phyloP scores from a whole-genome alignment of 2,329 filamentous ascomycete genomes.

The Scleromitrula shiraiana region DNA sequence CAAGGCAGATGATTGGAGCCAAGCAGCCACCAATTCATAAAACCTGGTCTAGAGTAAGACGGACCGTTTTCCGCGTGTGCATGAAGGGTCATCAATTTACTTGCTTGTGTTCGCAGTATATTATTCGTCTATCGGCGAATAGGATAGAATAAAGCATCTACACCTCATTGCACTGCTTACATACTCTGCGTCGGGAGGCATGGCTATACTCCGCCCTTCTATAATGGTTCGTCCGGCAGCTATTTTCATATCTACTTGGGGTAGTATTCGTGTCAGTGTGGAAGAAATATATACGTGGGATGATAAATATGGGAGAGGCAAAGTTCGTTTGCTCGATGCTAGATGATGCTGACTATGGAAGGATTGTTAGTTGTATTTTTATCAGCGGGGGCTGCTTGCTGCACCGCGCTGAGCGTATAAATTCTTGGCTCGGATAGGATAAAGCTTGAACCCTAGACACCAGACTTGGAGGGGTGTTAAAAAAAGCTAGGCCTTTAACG shows the following conservation, averaged over 20 bases:
- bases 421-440: slow-evolving; percentile 3
- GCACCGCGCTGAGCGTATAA: slow-evolving; percentile 12
- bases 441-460: slow-evolving; percentile 8
- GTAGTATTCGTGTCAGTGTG: background rate
- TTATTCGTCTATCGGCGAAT: slow-evolving; percentile 1
- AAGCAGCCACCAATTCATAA: background rate
- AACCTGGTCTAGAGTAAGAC: slow-evolving; percentile 8
- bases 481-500: slow-evolving; percentile 14
- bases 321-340: background rate
- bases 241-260: background rate
- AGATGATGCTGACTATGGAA: background rate
- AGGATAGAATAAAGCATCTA: too few species aligned
- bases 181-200: slow-evolving; percentile 1
- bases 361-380: background rate
- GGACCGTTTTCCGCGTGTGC: slow-evolving; percentile 13
- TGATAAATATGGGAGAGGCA: background rate
- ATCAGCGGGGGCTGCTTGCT: slow-evolving; percentile 1
- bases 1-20: background rate
- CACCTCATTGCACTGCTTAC: background rate
- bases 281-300: background rate
- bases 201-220: slow-evolving; percentile 3
- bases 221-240: slow-evolving; percentile 1
- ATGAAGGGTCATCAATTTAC: background rate
- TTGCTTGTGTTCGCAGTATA: background rate
- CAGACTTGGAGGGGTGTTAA: background rate